phyloP scores from a whole-genome alignment of 2,329 filamentous ascomycete genomes.

The Xylaria sp. region DNA sequence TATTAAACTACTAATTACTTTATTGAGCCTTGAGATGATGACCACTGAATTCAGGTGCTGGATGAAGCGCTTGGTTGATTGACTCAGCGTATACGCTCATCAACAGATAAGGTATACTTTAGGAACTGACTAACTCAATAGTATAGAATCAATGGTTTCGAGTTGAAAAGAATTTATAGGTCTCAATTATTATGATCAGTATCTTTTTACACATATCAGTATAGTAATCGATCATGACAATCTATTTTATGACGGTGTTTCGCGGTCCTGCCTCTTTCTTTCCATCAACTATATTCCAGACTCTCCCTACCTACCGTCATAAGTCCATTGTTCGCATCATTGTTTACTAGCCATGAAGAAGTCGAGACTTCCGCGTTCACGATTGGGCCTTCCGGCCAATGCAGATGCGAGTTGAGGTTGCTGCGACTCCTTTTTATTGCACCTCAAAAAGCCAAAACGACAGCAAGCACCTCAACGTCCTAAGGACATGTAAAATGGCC shows the following conservation, averaged over 20 bases:
- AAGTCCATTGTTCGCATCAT: too few relatives aligned
- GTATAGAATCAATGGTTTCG: not conserved
- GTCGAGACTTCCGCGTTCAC: conserved; percentile 15
- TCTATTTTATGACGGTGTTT: not conserved
- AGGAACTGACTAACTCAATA: not conserved
- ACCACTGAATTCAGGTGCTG: too few relatives aligned
- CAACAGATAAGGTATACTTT: too few relatives aligned
- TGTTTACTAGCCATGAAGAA: not conserved
- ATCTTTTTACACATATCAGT: not conserved
- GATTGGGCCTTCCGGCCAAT: not conserved
- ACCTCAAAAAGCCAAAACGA: not conserved
- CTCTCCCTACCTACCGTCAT: not conserved
- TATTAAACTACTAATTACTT: too few relatives aligned
- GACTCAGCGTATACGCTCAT: too few relatives aligned
- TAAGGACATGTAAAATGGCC: conserved; percentile 15
- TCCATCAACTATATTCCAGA: not conserved
- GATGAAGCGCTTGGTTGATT: too few relatives aligned
- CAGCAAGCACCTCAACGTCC: not conserved
- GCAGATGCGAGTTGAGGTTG: not conserved
- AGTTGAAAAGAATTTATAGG: not conserved
- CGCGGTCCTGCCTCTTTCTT: not conserved
- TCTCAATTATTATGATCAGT: not conserved
- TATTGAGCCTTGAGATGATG: too few relatives aligned
- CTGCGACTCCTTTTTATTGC: not conserved
- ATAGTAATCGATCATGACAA: too few relatives aligned